Evolutionary conservation across 1,139 yeast genomes (phyloP).

Genomic region (Eremothecium coryli): DNA sequence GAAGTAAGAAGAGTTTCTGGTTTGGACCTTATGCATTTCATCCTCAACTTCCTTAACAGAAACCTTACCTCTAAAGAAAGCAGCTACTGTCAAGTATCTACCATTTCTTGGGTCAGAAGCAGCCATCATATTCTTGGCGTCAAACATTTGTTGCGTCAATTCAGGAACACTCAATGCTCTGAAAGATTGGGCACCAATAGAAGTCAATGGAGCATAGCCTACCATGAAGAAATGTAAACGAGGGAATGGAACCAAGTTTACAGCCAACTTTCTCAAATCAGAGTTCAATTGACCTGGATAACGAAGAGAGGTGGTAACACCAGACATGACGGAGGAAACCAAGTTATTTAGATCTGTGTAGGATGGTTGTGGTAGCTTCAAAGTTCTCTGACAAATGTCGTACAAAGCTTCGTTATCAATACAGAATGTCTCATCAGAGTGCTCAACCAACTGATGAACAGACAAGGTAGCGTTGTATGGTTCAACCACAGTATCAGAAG

Average conservation of each 20-base stretch:
- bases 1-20: slow-evolving; percentile 68
- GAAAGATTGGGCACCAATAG: slow-evolving; percentile 70
- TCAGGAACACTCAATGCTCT: slow-evolving; percentile 82
- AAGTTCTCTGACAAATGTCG: slow-evolving; percentile 77
- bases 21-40: slow-evolving; percentile 79
- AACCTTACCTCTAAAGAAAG: slow-evolving; percentile 88
- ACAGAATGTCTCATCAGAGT: slow-evolving; percentile 88
- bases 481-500: slow-evolving; percentile 86
- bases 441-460: slow-evolving; percentile 84
- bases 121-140: slow-evolving; percentile 90
- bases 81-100: slow-evolving; percentile 87
- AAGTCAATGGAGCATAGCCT: slow-evolving; percentile 85
- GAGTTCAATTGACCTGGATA: slow-evolving; percentile 92
- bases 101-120: slow-evolving; percentile 89
- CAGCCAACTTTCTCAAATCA: slow-evolving; percentile 84
- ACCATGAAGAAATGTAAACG: slow-evolving; percentile 92
- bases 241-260: slow-evolving; percentile 89
- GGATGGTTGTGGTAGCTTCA: slow-evolving; percentile 69
- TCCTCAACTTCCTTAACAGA: slow-evolving; percentile 90
- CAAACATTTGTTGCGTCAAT: slow-evolving; percentile 87
- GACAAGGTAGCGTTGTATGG: slow-evolving; percentile 91
- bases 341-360: slow-evolving; percentile 70
- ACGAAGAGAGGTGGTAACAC: slow-evolving; percentile 78
- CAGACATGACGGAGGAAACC: slow-evolving; percentile 87
- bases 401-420: slow-evolving; percentile 89